Evolutionary conservation across 768 basidiomycete genomes (phyloP).

Genomic region (Rhizopogon vinicolor): DNA sequence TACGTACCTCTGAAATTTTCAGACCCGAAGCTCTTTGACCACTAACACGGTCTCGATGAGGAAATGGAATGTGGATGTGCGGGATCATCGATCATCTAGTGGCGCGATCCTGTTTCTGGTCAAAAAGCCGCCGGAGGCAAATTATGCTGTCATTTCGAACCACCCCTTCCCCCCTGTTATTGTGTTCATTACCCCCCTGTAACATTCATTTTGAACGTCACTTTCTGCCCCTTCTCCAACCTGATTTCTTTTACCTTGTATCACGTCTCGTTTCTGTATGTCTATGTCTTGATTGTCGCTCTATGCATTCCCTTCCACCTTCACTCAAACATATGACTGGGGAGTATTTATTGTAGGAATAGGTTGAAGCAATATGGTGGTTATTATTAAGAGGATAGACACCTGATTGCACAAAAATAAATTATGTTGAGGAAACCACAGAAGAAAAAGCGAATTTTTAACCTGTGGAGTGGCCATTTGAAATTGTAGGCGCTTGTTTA

Average conservation of each 20-base stretch:
- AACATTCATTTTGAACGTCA: not conserved
- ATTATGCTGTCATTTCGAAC: constrained; percentile 16
- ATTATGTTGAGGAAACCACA: no score
- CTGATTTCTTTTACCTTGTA: not conserved
- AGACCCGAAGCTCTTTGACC: constrained; percentile 24
- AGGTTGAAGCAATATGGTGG: not conserved
- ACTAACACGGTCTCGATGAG: constrained; percentile 20
- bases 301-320: constrained; percentile 7
- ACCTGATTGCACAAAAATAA: no score
- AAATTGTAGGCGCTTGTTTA: constrained; percentile 21
- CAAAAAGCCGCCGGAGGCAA: constrained; percentile 20
- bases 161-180: not conserved
- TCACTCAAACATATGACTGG: constrained; percentile 1
- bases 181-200: no score
- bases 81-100: not conserved
- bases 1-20: constrained; percentile 14
- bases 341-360: constrained; percentile 5
- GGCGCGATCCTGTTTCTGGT: constrained; percentile 26
- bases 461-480: no score
- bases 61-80: constrained; percentile 9
- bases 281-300: not conserved
- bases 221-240: not conserved
- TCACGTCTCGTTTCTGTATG: not conserved
- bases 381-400: no score
- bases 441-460: no score